Conservation (phyloP, 1,284 basidiomycete genomes). For the Tausonia pullulans region DNA sequence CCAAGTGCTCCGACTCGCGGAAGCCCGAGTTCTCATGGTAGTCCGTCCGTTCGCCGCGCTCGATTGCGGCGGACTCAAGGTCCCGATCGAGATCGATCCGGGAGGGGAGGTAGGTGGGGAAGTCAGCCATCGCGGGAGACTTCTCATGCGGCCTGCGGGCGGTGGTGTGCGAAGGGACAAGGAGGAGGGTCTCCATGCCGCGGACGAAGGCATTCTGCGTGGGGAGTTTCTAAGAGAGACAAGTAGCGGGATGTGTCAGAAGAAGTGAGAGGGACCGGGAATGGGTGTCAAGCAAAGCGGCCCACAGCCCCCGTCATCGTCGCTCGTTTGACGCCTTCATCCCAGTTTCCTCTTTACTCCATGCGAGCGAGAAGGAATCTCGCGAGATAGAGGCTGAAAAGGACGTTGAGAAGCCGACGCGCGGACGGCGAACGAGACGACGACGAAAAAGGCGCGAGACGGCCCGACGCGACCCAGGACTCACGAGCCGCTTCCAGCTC, state of each 20-base stretch:
- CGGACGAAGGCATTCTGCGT: constrained; percentile 6
- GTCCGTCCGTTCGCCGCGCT: constrained; percentile 1
- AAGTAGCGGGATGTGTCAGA: not conserved
- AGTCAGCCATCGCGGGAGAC: constrained; percentile 5
- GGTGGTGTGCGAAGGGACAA: constrained; percentile 1
- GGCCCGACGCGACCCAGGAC: not conserved
- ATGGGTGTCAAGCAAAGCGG: not conserved
- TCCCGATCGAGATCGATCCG: constrained; percentile 17
- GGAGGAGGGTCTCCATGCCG: constrained; percentile 14
- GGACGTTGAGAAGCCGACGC: not conserved
- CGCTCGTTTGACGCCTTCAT: too few species aligned
- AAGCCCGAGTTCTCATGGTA: constrained; percentile 10
- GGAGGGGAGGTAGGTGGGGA: constrained; percentile 8
- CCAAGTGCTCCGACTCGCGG: not conserved
- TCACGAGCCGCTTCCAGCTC: constrained; percentile 12
- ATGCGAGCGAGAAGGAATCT: too few species aligned
- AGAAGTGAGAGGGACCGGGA: not conserved
- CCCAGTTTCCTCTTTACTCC: too few species aligned
- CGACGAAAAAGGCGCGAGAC: not conserved
- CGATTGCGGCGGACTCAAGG: constrained; percentile 6
- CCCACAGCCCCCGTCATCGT: too few species aligned
- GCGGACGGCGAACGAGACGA: not conserved
- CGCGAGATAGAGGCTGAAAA: not conserved
- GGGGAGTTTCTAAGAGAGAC: not conserved
- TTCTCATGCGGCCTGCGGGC: not conserved